These are phyloP conservation scores for Tolypocladium amazonense DNA, from an alignment of 2,329 filamentous ascomycete species.

Conservation along the genomic window DNA sequence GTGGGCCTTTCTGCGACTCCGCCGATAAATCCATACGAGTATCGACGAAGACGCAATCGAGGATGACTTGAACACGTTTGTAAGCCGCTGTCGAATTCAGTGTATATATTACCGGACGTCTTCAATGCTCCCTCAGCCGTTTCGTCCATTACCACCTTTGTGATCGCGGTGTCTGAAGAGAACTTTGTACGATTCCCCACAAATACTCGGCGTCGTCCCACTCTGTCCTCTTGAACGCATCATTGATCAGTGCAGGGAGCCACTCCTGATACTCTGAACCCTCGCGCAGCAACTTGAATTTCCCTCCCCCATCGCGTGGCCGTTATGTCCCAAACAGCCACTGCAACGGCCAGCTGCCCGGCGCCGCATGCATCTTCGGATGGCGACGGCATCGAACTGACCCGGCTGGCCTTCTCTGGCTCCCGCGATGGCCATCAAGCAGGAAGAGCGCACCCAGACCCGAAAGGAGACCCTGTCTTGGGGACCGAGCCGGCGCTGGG, in stretches of 20 bases:
- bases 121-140: too few species aligned
- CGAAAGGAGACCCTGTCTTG: neutral
- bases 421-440: neutral
- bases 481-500: neutral
- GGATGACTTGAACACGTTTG: too few species aligned
- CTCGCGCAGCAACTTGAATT: too few species aligned
- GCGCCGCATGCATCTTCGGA: too few species aligned
- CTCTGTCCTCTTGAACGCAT: neutral
- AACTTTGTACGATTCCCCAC: neutral
- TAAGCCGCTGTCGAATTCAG: too few species aligned
- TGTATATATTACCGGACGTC: too few species aligned
- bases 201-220: neutral
- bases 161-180: neutral
- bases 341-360: neutral
- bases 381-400: neutral
- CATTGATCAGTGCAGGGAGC: neutral
- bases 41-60: too few species aligned
- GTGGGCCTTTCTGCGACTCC: neutral
- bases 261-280: neutral
- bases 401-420: neutral
- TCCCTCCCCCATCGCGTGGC: too few species aligned
- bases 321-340: neutral
- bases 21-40: neutral
- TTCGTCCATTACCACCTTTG: too few species aligned
- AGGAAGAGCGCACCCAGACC: too few species aligned